A percentile compares a stretch with the other conserved stretches of the same genome.
Conservation (phyloP, 2,329 filamentous ascomycete species). For the Botrytis fabae region DNA sequence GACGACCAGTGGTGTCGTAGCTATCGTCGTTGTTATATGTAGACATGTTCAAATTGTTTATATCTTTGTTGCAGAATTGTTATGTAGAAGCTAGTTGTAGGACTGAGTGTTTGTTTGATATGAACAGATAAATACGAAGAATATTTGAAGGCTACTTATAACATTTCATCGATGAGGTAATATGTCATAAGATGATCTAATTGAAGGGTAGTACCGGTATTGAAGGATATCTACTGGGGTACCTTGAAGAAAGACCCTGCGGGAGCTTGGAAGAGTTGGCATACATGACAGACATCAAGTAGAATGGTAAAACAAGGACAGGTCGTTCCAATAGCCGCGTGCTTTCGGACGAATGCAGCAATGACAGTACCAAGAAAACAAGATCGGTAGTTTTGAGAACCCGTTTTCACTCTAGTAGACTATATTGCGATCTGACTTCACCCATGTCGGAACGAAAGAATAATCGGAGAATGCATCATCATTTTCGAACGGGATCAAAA, state of each 20-base stretch:
- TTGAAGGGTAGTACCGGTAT: neutral
- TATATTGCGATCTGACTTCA: neutral
- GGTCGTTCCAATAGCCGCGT: neutral
- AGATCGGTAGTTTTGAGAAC: neutral
- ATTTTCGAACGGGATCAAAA: neutral
- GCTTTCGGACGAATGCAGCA: slow-evolving; percentile 3
- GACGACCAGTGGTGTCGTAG: slow-evolving; percentile 17
- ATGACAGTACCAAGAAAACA: slow-evolving; percentile 5
- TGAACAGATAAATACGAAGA: neutral
- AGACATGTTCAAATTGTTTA: slow-evolving; percentile 36
- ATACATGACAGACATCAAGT: slow-evolving; percentile 18
- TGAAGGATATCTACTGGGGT: neutral
- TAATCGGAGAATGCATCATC: neutral
- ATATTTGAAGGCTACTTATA: slow-evolving; percentile 15
- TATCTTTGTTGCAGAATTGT: neutral
- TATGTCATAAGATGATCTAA: slow-evolving; percentile 17
- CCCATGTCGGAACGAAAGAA: neutral
- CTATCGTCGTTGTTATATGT: slow-evolving; percentile 37
- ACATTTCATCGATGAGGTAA: neutral
- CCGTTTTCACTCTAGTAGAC: neutral
- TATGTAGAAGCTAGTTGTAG: neutral
- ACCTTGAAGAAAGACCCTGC: neutral
- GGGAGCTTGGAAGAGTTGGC: slow-evolving; percentile 20
- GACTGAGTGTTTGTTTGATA: neutral
- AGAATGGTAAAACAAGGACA: slow-evolving; percentile 1